phyloP scores from a whole-genome alignment of 441 rosid genomes.

The Bocquillonia castaneifolia region DNA sequence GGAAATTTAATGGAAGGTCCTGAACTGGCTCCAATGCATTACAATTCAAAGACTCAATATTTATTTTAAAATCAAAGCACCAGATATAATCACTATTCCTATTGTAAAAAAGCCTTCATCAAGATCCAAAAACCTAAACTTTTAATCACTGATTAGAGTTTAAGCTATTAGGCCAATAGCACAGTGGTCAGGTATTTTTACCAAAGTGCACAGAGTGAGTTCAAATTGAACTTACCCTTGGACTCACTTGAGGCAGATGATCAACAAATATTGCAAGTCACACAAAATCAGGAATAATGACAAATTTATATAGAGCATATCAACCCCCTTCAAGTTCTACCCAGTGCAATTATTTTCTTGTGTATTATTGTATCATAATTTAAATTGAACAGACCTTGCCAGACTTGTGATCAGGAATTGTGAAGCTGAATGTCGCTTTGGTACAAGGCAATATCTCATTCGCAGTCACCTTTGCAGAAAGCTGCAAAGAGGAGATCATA shows the following conservation, averaged over 20 bases:
- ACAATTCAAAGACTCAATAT: too few species aligned
- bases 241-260: not conserved
- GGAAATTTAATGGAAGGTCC: too few species aligned
- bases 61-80: too few species aligned
- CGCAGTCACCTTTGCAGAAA: slow-evolving; percentile 60
- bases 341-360: not conserved
- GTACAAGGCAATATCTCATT: slow-evolving; percentile 52
- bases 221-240: too few species aligned
- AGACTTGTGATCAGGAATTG: slow-evolving; percentile 79
- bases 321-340: not conserved
- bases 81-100: too few species aligned
- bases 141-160: too few species aligned
- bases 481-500: slow-evolving; percentile 35
- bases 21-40: too few species aligned
- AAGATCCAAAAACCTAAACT: too few species aligned
- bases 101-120: too few species aligned
- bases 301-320: not conserved
- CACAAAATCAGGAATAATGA: not conserved
- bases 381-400: slow-evolving; percentile 67
- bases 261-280: not conserved
- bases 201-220: not conserved
- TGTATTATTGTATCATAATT: not conserved
- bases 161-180: not conserved
- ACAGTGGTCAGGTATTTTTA: not conserved
- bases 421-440: slow-evolving; percentile 59